Evolutionary conservation across 139 green algal genomes (phyloP).

Genomic region (Chlamydomonas sp.): DNA sequence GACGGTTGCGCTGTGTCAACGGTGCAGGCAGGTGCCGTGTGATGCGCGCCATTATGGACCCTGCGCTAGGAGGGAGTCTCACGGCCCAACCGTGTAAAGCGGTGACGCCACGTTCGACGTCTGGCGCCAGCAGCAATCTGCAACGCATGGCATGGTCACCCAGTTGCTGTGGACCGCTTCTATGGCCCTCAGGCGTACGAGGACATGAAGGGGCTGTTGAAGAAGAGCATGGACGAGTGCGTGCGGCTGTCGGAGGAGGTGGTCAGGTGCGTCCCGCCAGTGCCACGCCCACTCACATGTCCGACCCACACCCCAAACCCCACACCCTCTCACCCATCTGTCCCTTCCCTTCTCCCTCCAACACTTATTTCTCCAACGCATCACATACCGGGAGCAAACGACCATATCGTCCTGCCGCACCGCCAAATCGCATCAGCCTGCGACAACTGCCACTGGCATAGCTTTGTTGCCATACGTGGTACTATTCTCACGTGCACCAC

Average conservation of each 20-base stretch:
- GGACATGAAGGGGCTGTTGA: constrained; percentile 54
- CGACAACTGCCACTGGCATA: too few species aligned
- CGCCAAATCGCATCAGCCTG: too few species aligned
- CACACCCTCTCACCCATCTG: too few species aligned
- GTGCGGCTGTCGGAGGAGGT: constrained; percentile 56
- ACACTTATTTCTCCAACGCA: too few species aligned
- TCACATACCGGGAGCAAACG: too few species aligned
- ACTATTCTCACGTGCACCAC: background rate
- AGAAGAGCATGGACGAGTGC: constrained; percentile 61
- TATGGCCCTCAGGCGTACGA: constrained; percentile 41
- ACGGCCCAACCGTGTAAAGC: too few species aligned
- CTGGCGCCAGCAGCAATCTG: background rate
- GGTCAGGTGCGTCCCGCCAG: constrained; percentile 12
- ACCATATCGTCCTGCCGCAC: too few species aligned
- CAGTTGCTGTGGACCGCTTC: background rate
- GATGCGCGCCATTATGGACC: too few species aligned
- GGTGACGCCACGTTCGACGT: too few species aligned
- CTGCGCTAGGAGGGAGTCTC: background rate
- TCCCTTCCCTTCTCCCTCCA: too few species aligned
- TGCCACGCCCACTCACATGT: too few species aligned
- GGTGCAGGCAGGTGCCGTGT: background rate
- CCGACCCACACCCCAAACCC: too few species aligned
- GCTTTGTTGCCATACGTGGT: background rate
- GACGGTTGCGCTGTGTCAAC: background rate
- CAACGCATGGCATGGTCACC: background rate